Evolutionary conservation across 2,329 filamentous ascomycete species (phyloP), one percentile per base, ranked within the genome.

Genomic region (Xylaria sp.): DNA sequence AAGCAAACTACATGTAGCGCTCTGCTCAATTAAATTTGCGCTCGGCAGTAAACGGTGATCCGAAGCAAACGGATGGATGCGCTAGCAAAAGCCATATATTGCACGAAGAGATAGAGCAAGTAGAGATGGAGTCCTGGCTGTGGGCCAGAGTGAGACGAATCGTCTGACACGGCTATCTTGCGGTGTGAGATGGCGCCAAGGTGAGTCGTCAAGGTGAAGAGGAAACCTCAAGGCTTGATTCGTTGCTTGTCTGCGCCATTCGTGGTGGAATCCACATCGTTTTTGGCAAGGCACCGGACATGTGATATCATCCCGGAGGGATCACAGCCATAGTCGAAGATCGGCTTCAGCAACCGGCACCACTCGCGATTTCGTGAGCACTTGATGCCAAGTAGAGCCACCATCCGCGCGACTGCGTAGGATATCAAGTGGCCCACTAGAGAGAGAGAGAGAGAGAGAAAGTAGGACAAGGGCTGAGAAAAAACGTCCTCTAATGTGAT

Each of bases 181-280:
- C 58, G 58, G 58, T 60, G 57, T 60, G 54, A 60, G 55, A 54
- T 48, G 21, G 26, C 22, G 52, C 50, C 45, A 51, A 56, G 55
- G 52, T 60, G 52, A 56, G 45, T 45, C 39, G 21, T 53, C 38
- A 56, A 59, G 55, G 56, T 61, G 58, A 56, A 50, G 52, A 19
- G 8, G 13, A 18, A 22, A 46, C 19, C 49, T 39, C 18, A 40
- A 24, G 39, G 13, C 50, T 46, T 56, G 47, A 56, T 59, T 56
- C 39, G 52, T 22, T 37, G 45, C 5, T n/a, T 3, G 9, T 34
- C 29, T 13, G 29, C 29, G 42, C n/a, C 45, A 37, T 17, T 41
- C 46, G 45, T 22, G 41, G 46, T 55, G 52, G 52, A 53, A 47
- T 48, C 34, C 9, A 50, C 44, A 26, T 6, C 24, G 24, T 9